Evolutionary conservation across 2,329 filamentous ascomycete species (phyloP), one percentile per base, ranked within the genome.

Genomic region (Hansfordia pulvinata): DNA sequence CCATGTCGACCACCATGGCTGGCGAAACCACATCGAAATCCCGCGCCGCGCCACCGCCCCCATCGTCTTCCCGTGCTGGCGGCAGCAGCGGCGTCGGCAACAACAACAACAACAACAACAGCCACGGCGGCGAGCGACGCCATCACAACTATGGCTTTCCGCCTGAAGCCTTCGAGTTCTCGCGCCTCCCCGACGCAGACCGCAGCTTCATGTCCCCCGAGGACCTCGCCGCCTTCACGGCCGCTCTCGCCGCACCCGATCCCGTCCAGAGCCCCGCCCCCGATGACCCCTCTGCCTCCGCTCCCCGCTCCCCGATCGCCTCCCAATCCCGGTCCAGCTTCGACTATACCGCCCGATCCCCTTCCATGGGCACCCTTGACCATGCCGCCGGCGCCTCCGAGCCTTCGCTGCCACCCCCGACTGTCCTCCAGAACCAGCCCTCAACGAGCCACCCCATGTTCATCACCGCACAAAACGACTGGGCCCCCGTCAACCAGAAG

Each of bases 391-490:
- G 31, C 39, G 36, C n/a, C n/a, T n/a, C n/a, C n/a, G n/a, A n/a
- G n/a, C n/a, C n/a, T n/a, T n/a, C n/a, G n/a, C n/a, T n/a, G n/a
- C n/a, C n/a, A n/a, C n/a, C n/a, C n/a, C n/a, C n/a, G n/a, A n/a
- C n/a, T n/a, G n/a, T n/a, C 27, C 41, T 33, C 29, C 51, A 37
- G 35, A 35, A 26, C 10, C 38, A 44, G 19, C 50, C 53, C 31
- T n/a, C n/a, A n/a, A n/a, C n/a, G n/a, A n/a, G n/a, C n/a, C n/a
- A n/a, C n/a, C n/a, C n/a, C 26, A 39, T 70, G 26, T 85, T 86
- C 47, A 83, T 96, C 42, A 81, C 83, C 4, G 88, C 90, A 20
- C 73, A 92, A 46, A 93, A 93, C 50, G 90, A 98, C 59, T 98
- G 90, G 90, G 76, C 82, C 10, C 90, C 90, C 0, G 72, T 96